Percentiles rank a stretch among this genome's conserved stretches.
phyloP scores from a whole-genome alignment of 805 yeast genomes.

The Pichia exigua region DNA sequence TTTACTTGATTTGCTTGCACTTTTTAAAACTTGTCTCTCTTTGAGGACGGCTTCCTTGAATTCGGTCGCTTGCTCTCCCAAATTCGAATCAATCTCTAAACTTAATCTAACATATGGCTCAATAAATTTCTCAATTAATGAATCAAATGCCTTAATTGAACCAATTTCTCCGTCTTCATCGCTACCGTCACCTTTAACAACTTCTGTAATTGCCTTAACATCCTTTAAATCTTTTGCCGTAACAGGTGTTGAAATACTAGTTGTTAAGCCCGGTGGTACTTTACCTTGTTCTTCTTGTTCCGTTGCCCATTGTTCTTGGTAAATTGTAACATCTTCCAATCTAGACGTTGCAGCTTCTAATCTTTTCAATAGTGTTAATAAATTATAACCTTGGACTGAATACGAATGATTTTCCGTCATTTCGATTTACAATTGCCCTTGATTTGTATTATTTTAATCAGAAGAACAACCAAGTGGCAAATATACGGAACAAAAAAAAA shows the following conservation, averaged over 20 bases:
- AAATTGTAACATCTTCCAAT: slow-evolving; percentile 78
- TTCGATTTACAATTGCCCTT: background rate
- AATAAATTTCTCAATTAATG: slow-evolving; percentile 43
- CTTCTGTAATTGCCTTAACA: slow-evolving; percentile 11
- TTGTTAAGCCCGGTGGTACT: background rate
- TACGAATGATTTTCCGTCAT: slow-evolving; percentile 23
- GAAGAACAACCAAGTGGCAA: too few relatives aligned
- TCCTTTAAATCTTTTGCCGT: slow-evolving; percentile 6
- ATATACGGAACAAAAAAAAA: too few relatives aligned
- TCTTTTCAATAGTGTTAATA: slow-evolving; percentile 71
- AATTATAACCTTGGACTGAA: slow-evolving; percentile 74
- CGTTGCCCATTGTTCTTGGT: slow-evolving; percentile 51
- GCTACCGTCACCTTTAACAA: slow-evolving; percentile 13
- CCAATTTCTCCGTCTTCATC: slow-evolving; percentile 23
- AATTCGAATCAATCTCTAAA: slow-evolving; percentile 44
- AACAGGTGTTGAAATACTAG: background rate
- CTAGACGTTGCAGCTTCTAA: slow-evolving; percentile 91
- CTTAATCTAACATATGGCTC: slow-evolving; percentile 54
- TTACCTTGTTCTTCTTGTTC: background rate
- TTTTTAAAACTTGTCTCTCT: slow-evolving; percentile 51
- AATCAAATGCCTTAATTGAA: slow-evolving; percentile 48
- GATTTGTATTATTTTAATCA: too few relatives aligned
- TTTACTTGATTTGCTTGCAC: slow-evolving; percentile 54
- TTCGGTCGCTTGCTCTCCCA: slow-evolving; percentile 46
- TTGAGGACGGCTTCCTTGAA: slow-evolving; percentile 48